These are phyloP conservation scores for Acacia confusa DNA, from an alignment of 306 rosid genomes.

Conservation along the genomic window DNA sequence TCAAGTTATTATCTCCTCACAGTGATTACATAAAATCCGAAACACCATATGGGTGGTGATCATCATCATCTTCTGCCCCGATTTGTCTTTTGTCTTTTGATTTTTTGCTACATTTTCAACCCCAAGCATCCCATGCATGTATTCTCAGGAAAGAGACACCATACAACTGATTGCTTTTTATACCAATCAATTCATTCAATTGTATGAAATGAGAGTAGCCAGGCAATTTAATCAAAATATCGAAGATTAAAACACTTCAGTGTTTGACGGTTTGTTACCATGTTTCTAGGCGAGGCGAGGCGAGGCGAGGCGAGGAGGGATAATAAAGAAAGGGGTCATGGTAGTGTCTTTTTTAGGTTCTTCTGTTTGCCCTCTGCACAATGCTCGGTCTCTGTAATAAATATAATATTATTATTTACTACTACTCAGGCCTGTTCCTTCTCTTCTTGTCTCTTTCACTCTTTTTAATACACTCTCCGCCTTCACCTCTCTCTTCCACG, in stretches of 20 bases:
- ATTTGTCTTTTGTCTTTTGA: conserved; percentile 10
- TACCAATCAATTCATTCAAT: background rate
- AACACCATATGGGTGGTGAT: background rate
- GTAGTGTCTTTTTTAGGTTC: background rate
- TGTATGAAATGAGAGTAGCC: background rate
- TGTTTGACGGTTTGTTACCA: too few species aligned
- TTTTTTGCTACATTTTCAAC: background rate
- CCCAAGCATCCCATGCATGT: background rate
- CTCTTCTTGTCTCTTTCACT: conserved; percentile 31
- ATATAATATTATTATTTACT: background rate
- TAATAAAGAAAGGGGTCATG: too few species aligned
- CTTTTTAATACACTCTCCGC: conserved; percentile 13
- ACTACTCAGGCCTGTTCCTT: background rate
- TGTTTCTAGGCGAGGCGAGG: background rate
- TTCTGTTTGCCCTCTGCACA: background rate
- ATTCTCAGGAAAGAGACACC: background rate
- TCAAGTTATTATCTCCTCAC: conserved; percentile 18
- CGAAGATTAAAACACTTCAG: too few species aligned
- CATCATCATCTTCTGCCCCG: background rate
- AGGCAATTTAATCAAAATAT: background rate
- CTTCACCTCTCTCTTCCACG: conserved; percentile 46
- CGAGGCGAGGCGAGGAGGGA: too few species aligned
- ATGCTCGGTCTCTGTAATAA: background rate
- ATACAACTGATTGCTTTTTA: background rate
- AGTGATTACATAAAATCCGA: conserved; percentile 19